phyloP scores from a whole-genome alignment of 805 yeast genomes.

The Starmerella bacillaris region DNA sequence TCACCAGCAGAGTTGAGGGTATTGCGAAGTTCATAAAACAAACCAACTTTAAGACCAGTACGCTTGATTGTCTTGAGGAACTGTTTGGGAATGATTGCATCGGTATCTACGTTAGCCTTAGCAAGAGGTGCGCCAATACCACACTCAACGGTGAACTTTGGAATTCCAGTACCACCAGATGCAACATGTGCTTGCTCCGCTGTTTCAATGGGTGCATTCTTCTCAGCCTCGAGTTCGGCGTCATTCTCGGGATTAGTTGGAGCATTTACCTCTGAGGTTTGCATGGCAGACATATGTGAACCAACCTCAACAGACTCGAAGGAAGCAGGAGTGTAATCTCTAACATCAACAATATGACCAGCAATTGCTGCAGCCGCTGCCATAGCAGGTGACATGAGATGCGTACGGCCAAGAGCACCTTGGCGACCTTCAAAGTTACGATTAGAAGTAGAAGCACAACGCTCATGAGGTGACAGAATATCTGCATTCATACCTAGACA shows the following conservation, averaged over 20 bases:
- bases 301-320: slow-evolving; percentile 20
- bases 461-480: slow-evolving; percentile 80
- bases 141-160: slow-evolving; percentile 52
- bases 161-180: slow-evolving; percentile 38
- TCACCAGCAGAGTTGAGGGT: slow-evolving; percentile 42
- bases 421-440: slow-evolving; percentile 99
- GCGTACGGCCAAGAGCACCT: slow-evolving; percentile 91
- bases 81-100: slow-evolving; percentile 97
- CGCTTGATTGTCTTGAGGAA: slow-evolving; percentile 94
- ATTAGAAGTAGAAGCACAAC: slow-evolving; percentile 97
- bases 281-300: slow-evolving; percentile 15
- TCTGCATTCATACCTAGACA: slow-evolving; percentile 99
- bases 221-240: slow-evolving; percentile 31
- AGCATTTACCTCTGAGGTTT: slow-evolving; percentile 31
- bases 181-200: slow-evolving; percentile 17
- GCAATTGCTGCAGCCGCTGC: slow-evolving; percentile 96
- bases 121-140: slow-evolving; percentile 90
- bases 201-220: slow-evolving; percentile 14
- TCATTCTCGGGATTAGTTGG: slow-evolving; percentile 45
- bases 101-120: slow-evolving; percentile 92
- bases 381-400: slow-evolving; percentile 97
- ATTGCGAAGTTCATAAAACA: slow-evolving; percentile 82
- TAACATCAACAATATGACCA: slow-evolving; percentile 80
- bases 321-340: slow-evolving; percentile 39
- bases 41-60: slow-evolving; percentile 76